A percentile compares a stretch with the other conserved stretches of the same genome.
Conservation (phyloP, 2,329 filamentous ascomycete genomes). For the Fusarium scirpi region DNA sequence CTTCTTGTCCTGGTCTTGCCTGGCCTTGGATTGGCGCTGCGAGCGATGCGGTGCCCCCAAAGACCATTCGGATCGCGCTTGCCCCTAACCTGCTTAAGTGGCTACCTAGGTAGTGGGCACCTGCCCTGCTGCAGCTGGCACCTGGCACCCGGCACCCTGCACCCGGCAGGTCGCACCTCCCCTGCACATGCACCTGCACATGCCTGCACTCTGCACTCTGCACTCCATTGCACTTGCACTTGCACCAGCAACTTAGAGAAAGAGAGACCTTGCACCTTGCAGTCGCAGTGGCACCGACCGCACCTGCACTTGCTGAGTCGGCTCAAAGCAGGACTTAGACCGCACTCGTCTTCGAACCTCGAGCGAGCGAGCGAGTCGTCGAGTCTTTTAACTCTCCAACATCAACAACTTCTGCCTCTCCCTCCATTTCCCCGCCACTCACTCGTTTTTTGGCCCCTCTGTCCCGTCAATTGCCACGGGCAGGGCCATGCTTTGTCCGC, state of each 20-base stretch:
- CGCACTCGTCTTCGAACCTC: slow-evolving; percentile 47
- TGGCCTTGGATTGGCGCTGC: slow-evolving; percentile 30
- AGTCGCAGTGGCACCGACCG: slow-evolving; percentile 38
- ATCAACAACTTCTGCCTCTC: slow-evolving; percentile 46
- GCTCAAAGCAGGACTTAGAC: slow-evolving; percentile 48
- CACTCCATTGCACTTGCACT: slow-evolving; percentile 31
- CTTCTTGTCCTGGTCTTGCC: slow-evolving; percentile 2
- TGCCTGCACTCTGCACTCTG: slow-evolving; percentile 34
- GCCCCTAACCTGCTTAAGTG: slow-evolving; percentile 38
- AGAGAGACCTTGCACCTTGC: slow-evolving; percentile 12
- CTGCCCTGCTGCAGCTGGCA: slow-evolving; percentile 43
- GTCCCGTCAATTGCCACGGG: slow-evolving; percentile 52
- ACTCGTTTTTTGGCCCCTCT: slow-evolving; percentile 42
- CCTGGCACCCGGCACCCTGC: slow-evolving; percentile 42
- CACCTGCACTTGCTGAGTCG: slow-evolving; percentile 45
- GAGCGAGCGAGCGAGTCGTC: slow-evolving; percentile 11
- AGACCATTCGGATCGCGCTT: slow-evolving; percentile 38
- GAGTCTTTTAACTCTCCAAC: slow-evolving; percentile 44
- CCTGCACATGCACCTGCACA: slow-evolving; percentile 25
- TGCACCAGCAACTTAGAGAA: slow-evolving; percentile 16
- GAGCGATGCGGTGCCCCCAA: slow-evolving; percentile 19
- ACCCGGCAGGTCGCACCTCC: slow-evolving; percentile 40
- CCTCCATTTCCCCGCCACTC: slow-evolving; percentile 40
- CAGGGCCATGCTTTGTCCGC: slow-evolving; percentile 55
- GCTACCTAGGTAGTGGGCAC: slow-evolving; percentile 37